phyloP scores from a whole-genome alignment of 805 yeast species.

The Saturnispora dispora region DNA sequence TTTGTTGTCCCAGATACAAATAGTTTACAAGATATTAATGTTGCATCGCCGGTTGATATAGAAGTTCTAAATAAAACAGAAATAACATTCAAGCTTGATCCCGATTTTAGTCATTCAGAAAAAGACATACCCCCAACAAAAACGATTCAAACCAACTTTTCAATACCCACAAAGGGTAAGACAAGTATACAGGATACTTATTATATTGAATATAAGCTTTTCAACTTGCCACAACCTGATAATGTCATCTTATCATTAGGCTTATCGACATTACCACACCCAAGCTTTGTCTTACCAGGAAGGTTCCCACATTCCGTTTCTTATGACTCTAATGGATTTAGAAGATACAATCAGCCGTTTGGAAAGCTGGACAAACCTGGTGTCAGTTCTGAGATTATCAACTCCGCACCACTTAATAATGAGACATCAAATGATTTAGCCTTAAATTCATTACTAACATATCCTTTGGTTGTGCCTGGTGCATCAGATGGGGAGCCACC shows the following conservation, averaged over 20 bases:
- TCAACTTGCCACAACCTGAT: constrained; percentile 40
- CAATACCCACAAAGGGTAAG: constrained; percentile 48
- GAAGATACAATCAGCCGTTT: constrained; percentile 76
- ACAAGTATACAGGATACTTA: constrained; percentile 65
- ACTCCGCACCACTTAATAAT: neutral
- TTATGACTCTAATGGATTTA: constrained; percentile 79
- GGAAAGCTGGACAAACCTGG: neutral
- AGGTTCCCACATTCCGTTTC: constrained; percentile 75
- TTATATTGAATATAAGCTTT: constrained; percentile 82
- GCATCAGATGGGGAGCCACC: constrained; percentile 16
- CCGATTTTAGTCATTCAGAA: constrained; percentile 21
- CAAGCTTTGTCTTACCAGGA: constrained; percentile 89
- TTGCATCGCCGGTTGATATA: constrained; percentile 38
- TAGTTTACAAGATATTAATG: constrained; percentile 2
- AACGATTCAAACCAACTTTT: constrained; percentile 71
- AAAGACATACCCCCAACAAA: constrained; percentile 20
- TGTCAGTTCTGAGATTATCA: neutral
- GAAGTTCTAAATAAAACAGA: constrained; percentile 59
- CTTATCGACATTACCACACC: constrained; percentile 79
- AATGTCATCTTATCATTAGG: constrained; percentile 64
- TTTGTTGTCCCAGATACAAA: constrained; percentile 29
- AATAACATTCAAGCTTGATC: constrained; percentile 33
- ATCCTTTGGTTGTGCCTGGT: constrained; percentile 1
- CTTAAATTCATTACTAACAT: neutral
- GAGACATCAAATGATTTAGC: neutral